Base-by-base conservation (phyloP, 495 filamentous ascomycete genomes). In the Podospora pseudocomata region DNA sequence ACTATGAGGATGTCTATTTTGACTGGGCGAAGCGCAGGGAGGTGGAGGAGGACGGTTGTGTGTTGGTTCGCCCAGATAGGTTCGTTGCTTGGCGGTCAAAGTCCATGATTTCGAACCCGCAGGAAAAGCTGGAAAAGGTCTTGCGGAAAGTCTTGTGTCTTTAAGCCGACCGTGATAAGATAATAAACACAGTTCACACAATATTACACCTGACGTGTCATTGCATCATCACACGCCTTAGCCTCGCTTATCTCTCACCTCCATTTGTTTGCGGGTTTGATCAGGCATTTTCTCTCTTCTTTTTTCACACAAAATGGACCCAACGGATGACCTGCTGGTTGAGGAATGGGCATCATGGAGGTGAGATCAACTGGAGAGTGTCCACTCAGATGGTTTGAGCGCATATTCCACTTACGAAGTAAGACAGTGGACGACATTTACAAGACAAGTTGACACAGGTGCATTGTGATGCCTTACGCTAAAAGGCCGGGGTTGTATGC, bases 71-170 rank as follows among this genome's bases (percentile, higher is more conserved):
- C 9, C 81, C 81, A 7, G 81, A 84, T 70, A 71, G 76, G 23
- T 82, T 80, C 64, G 77, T 84, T 7, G 79, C 78, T 2, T 84
- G 81, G 81, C 64, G 81, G 65, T 74, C 69, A 4, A 68, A 73
- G 44, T 58, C 61, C 54, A 74, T 74, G 72, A 64, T 73, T 63
- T 67, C 26, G 23, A 68, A 72, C 18, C 65, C 72, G 18, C 44
- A 56, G 39, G 60, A 39, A 20, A 70, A 65, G 62, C 63, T 77
- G 68, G 81, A 59, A 73, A 49, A 57, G 34, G 73, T 76, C 23
- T 71, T 76, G 72, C 70, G 34, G 64, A 64, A 16, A 2, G 57
- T 77, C 11, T 67, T 76, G 67, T 82, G 59, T 49, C 32, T 58
- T 4, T 58, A 11, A 61, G 15, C 13, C 5, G 5, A 61, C 15